phyloP scores from a whole-genome alignment of 192 early-diverging fungal genomes.

The Jimgerdemannia lactiflua region DNA sequence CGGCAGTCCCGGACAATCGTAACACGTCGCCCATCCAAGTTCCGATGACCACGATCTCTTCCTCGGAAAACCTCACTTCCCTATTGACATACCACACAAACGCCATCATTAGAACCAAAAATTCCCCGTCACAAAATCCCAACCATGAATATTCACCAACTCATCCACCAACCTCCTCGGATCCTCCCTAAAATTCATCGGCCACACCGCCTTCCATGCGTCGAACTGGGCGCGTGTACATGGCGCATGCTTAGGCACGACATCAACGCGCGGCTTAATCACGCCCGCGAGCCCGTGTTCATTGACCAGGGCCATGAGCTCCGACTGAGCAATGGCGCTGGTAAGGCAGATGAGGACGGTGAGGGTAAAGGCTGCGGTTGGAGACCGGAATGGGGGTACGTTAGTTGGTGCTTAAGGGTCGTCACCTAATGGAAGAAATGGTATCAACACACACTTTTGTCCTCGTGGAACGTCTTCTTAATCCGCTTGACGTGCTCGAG shows the following conservation, averaged over 20 bases:
- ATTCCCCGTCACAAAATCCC: neutral
- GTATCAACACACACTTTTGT: neutral
- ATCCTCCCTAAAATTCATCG: constrained; percentile 71
- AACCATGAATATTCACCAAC: neutral
- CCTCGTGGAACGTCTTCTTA: neutral
- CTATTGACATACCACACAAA: constrained; percentile 18
- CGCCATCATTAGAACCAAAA: neutral
- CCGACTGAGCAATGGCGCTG: neutral
- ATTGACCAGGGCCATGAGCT: neutral
- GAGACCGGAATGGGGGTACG: neutral
- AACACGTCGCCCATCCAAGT: constrained; percentile 33
- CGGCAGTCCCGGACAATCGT: constrained; percentile 11
- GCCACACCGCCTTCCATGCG: constrained; percentile 80
- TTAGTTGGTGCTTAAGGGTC: neutral
- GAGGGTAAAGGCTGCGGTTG: neutral
- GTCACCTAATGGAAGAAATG: neutral
- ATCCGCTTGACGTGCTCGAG: neutral
- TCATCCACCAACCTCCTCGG: constrained; percentile 21
- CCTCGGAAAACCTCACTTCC: constrained; percentile 25
- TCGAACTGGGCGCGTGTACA: constrained; percentile 70
- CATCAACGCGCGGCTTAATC: constrained; percentile 26
- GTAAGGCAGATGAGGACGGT: neutral
- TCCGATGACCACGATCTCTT: constrained; percentile 35
- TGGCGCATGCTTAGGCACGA: constrained; percentile 63
- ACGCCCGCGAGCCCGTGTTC: neutral